Base-by-base conservation (phyloP, 2,329 filamentous ascomycete genomes). In the Pestalotiopsis sp. region DNA sequence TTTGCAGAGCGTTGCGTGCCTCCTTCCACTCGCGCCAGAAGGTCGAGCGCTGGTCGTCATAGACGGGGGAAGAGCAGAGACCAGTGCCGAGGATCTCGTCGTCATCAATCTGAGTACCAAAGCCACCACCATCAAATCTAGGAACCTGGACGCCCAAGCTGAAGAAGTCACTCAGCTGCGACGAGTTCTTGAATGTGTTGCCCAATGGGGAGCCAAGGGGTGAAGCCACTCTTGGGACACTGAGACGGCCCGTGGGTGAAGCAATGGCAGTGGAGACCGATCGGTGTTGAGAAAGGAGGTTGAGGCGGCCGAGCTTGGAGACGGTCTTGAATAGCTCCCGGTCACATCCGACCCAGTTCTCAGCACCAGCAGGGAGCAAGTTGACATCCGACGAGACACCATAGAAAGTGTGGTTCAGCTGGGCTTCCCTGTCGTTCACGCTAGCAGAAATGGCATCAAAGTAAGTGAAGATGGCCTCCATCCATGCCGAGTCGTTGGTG, bases 391-490 rank as follows among this genome's bases (percentile, higher is more conserved):
- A 76, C 61, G 81, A 76, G 17, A 84, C 77, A 11, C 82, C 93
- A 73, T 92, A 87, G 75, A 93, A 90, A 36, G 88, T 85, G 13
- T 89, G 87, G 71, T 90, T 85, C 20, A 97, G 88, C 78, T 97
- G 93, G 38, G 93, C 90, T 80, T 98, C 95, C 65, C 95, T 90
- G 80, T 97, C 93, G 74, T 98, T 98, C 77, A 97, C 93, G 66
- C 92, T 95, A 52, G 93, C 93, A 0, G 94, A 94, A 82, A 98
- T 93, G 67, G 95, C 93, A 79, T 98, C 95, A 77, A 97, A 97
- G 86, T 95, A 97, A 41, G 93, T 96, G 77, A 98, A 98, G 73
- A 97, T 90, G 57, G 93, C 91, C 75, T 97, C 93, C 83, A 97
- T 95, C 95, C 95, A 98, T 13, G 91, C 89, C 69, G 93, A 92